Conservation (phyloP, 345 rosid species). For the Dipteronia sinensis region DNA sequence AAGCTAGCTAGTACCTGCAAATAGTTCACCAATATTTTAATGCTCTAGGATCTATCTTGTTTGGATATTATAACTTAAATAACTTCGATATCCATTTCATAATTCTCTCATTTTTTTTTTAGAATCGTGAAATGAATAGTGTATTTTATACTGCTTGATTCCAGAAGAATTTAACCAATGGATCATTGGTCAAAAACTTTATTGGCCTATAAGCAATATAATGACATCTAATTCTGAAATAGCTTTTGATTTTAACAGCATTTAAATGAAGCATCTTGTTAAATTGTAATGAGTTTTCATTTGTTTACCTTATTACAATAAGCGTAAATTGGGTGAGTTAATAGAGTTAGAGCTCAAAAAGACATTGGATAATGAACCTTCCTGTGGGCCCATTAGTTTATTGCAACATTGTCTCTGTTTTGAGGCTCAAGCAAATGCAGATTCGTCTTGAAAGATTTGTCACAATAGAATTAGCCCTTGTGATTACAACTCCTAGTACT, state of each 20-base stretch:
- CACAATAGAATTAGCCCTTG: background rate
- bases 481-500: background rate
- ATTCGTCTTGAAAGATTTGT: background rate
- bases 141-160: background rate
- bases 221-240: background rate
- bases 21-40: background rate
- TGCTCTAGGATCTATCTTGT: background rate
- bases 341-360: background rate
- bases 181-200: background rate
- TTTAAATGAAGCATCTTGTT: background rate
- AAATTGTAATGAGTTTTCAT: background rate
- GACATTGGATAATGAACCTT: background rate
- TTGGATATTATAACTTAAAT: background rate
- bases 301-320: background rate
- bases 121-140: background rate
- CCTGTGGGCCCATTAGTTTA: background rate
- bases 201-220: background rate
- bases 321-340: background rate
- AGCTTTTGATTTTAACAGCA: background rate
- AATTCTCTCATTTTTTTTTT: background rate
- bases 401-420: background rate
- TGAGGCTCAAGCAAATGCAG: background rate
- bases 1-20: background rate
- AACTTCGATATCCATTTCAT: background rate
- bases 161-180: background rate